These are phyloP conservation scores for Gaillardinia entomophila DNA, from an alignment of 805 yeast species.

Conservation along the genomic window DNA sequence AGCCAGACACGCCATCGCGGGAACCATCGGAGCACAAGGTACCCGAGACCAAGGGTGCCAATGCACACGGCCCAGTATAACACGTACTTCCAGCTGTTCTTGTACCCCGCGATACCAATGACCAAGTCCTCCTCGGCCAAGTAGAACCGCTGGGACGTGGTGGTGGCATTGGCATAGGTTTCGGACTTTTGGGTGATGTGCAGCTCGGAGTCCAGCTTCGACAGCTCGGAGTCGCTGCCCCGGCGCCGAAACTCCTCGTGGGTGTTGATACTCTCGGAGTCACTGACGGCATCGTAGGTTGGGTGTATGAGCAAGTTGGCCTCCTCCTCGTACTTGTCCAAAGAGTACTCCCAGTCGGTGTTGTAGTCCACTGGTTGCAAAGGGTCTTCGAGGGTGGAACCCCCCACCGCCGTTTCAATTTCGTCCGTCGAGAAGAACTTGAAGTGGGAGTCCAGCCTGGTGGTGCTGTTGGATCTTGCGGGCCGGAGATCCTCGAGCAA, in stretches of 20 bases:
- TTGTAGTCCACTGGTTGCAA: conserved; percentile 61
- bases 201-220: conserved; percentile 4
- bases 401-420: conserved; percentile 81
- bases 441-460: conserved; percentile 45
- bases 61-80: conserved; percentile 52
- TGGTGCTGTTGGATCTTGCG: conserved; percentile 29
- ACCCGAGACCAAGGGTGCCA: conserved; percentile 65
- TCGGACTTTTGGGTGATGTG: background rate
- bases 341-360: conserved; percentile 66
- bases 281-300: conserved; percentile 14
- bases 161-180: conserved; percentile 20
- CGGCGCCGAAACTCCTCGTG: conserved; percentile 21
- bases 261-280: conserved; percentile 22
- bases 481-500: conserved; percentile 27
- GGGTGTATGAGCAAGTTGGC: conserved; percentile 1
- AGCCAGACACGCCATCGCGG: conserved; percentile 68
- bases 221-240: conserved; percentile 8
- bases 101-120: conserved; percentile 89
- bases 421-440: conserved; percentile 80
- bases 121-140: conserved; percentile 94
- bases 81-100: conserved; percentile 37
- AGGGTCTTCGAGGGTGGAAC: conserved; percentile 65
- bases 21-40: conserved; percentile 75
- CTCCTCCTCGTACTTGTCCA: conserved; percentile 35
- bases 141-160: conserved; percentile 73